Percentiles rank a stretch among this genome's conserved stretches.
These are phyloP conservation scores for Collybiopsis luxurians DNA, from an alignment of 768 basidiomycete species.

Conservation along the genomic window DNA sequence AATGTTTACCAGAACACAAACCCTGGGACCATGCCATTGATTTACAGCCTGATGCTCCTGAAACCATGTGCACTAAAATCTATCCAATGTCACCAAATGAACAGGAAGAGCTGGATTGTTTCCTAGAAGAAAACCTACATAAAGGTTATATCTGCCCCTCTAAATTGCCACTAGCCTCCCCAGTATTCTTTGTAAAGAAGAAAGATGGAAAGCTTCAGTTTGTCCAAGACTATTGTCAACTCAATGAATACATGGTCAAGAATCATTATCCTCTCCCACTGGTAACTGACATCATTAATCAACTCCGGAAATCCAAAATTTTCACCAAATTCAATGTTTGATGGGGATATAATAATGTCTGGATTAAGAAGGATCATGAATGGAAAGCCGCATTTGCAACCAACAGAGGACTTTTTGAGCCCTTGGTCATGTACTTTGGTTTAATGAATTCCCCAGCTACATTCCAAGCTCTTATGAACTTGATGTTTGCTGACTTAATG, in stretches of 20 bases:
- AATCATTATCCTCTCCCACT: slow-evolving; percentile 32
- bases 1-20: slow-evolving; percentile 21
- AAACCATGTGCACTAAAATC: slow-evolving; percentile 20
- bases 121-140: neutral
- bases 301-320: slow-evolving; percentile 17
- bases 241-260: slow-evolving; percentile 30
- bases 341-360: slow-evolving; percentile 38
- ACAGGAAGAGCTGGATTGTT: slow-evolving; percentile 12
- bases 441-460: slow-evolving; percentile 29
- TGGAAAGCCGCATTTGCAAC: slow-evolving; percentile 43
- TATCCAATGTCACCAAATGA: slow-evolving; percentile 28
- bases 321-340: slow-evolving; percentile 38
- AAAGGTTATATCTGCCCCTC: slow-evolving; percentile 25
- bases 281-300: slow-evolving; percentile 30
- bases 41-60: slow-evolving; percentile 20
- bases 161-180: slow-evolving; percentile 7
- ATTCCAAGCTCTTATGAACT: slow-evolving; percentile 30
- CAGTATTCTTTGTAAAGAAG: slow-evolving; percentile 21
- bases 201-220: slow-evolving; percentile 18
- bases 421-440: slow-evolving; percentile 40
- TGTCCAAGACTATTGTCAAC: slow-evolving; percentile 16
- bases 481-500: slow-evolving; percentile 26
- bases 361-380: slow-evolving; percentile 38
- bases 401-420: slow-evolving; percentile 35
- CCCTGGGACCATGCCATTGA: slow-evolving; percentile 28